phyloP scores from a whole-genome alignment of 192 early-diverging fungal species.

The Phycomyces blakesleeanus region DNA sequence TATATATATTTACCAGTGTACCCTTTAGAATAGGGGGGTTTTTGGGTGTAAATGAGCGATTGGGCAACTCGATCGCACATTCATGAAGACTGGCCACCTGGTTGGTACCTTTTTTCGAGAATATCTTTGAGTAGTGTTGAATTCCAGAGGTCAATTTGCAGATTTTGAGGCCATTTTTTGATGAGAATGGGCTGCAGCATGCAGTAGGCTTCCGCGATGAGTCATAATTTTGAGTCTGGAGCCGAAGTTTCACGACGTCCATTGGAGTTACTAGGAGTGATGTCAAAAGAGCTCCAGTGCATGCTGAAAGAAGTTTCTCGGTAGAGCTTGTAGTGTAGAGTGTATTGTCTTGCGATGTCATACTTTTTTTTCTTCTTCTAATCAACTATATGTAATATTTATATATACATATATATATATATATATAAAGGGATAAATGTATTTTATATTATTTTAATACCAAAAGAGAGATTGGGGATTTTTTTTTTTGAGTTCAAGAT shows the following conservation, averaged over 20 bases:
- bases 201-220: background rate
- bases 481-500: too few relatives aligned
- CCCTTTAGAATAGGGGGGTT: slow-evolving; percentile 25
- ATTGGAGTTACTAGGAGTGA: slow-evolving; percentile 80
- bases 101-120: background rate
- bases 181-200: background rate
- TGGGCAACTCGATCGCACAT: slow-evolving; percentile 8
- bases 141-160: slow-evolving; percentile 9
- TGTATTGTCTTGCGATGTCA: background rate
- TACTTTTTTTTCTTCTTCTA: too few relatives aligned
- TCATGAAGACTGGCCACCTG: slow-evolving; percentile 21
- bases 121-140: background rate
- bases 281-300: slow-evolving; percentile 76
- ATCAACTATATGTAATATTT: too few relatives aligned
- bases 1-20: slow-evolving; percentile 35
- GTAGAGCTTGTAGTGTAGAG: slow-evolving; percentile 34
- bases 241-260: slow-evolving; percentile 82
- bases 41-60: background rate
- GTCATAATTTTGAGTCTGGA: slow-evolving; percentile 58
- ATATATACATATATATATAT: too few relatives aligned
- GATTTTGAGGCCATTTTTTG: background rate
- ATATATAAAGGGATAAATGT: too few relatives aligned
- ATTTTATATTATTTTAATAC: too few relatives aligned
- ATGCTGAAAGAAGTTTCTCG: slow-evolving; percentile 79
- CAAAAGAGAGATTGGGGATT: too few relatives aligned